Conservation (phyloP, 192 early-diverging fungal species). For the Spinellus fusiger region DNA sequence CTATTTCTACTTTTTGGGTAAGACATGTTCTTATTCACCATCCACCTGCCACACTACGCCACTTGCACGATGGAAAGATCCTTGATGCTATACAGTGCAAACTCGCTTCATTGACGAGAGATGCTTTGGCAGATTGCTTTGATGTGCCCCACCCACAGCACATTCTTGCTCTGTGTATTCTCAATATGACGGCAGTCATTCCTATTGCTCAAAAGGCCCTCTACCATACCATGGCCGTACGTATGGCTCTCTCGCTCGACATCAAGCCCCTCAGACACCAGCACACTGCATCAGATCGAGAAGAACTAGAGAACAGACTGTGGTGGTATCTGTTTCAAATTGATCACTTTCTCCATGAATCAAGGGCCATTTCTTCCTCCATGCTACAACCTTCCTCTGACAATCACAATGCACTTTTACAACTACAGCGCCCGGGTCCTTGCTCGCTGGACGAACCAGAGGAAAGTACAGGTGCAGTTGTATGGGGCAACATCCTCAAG, state of each 20-base stretch:
- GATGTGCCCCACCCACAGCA: constrained; percentile 16
- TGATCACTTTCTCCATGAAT: constrained; percentile 19
- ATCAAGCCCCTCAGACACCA: background rate
- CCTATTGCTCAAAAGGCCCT: constrained; percentile 10
- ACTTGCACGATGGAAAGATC: constrained; percentile 6
- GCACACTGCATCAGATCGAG: background rate
- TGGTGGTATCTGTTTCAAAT: constrained; percentile 28
- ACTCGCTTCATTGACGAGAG: constrained; percentile 5
- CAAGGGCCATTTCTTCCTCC: constrained; percentile 11
- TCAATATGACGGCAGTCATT: constrained; percentile 13
- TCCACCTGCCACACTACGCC: background rate
- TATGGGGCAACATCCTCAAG: constrained; percentile 18
- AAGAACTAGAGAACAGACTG: constrained; percentile 15
- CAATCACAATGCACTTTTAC: constrained; percentile 7
- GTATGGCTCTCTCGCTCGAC: constrained; percentile 16
- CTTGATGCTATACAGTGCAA: constrained; percentile 14
- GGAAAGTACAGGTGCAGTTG: constrained; percentile 12
- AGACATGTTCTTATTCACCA: constrained; percentile 25
- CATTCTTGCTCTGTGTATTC: constrained; percentile 14
- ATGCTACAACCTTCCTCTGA: constrained; percentile 19
- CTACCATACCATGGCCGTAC: constrained; percentile 19
- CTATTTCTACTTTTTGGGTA: constrained; percentile 14
- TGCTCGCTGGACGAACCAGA: constrained; percentile 21
- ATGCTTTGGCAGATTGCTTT: constrained; percentile 19
- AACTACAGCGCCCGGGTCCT: constrained; percentile 6